These are phyloP conservation scores for Scutellaria barbata DNA, from an alignment of 257 asterid species.

Conservation along the genomic window DNA sequence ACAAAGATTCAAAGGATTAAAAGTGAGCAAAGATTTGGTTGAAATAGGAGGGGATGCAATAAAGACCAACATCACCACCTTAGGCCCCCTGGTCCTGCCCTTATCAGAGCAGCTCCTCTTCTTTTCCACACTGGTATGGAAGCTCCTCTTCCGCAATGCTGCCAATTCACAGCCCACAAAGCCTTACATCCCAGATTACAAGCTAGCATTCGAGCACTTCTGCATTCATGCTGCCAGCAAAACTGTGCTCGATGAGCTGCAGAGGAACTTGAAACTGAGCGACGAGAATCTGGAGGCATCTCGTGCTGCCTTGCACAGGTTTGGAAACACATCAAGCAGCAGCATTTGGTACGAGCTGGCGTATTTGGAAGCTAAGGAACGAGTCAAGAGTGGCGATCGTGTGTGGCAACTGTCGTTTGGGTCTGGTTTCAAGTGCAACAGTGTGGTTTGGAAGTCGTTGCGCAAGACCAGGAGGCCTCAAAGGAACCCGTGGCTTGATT, in stretches of 20 bases:
- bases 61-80: slow-evolving; percentile 86
- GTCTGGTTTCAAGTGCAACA: slow-evolving; percentile 93
- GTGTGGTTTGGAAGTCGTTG: slow-evolving; percentile 83
- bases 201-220: slow-evolving; percentile 94
- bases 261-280: slow-evolving; percentile 80
- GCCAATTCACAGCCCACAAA: slow-evolving; percentile 43
- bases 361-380: slow-evolving; percentile 83
- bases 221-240: slow-evolving; percentile 92
- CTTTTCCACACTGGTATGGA: slow-evolving; percentile 68
- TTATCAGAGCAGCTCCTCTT: slow-evolving; percentile 77
- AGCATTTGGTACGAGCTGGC: slow-evolving; percentile 97
- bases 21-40: slow-evolving; percentile 70
- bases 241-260: slow-evolving; percentile 83
- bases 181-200: slow-evolving; percentile 96
- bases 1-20: slow-evolving; percentile 67
- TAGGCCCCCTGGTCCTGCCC: slow-evolving; percentile 74
- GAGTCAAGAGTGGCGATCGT: slow-evolving; percentile 69
- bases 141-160: slow-evolving; percentile 45
- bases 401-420: slow-evolving; percentile 96
- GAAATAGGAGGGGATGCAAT: slow-evolving; percentile 90
- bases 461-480: slow-evolving; percentile 46
- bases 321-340: slow-evolving; percentile 96
- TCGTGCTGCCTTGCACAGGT: slow-evolving; percentile 70
- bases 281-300: slow-evolving; percentile 81
- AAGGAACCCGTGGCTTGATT: slow-evolving; percentile 77